These are phyloP conservation scores for Phlebiopsis flavidoalba DNA, from an alignment of 768 basidiomycete genomes.

Conservation along the genomic window DNA sequence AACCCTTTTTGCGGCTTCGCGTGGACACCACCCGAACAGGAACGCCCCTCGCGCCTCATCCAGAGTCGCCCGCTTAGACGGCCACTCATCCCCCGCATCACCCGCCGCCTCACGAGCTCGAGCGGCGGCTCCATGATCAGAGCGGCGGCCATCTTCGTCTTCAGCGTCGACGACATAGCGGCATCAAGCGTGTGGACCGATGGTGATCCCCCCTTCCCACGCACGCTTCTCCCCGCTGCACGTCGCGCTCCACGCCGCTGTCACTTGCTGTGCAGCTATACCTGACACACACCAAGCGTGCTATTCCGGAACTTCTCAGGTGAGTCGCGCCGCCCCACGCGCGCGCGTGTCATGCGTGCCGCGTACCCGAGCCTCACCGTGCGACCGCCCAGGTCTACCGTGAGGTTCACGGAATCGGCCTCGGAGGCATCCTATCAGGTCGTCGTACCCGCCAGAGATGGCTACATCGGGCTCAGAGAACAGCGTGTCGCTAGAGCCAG, in stretches of 20 bases:
- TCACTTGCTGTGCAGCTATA: slow-evolving; percentile 3
- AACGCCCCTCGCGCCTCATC: slow-evolving; percentile 76
- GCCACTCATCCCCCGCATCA: slow-evolving; percentile 77
- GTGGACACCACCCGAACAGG: slow-evolving; percentile 80
- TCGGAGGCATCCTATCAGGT: slow-evolving; percentile 35
- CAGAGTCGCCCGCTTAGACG: slow-evolving; percentile 77
- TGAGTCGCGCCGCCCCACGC: slow-evolving; percentile 32
- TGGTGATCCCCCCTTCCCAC: slow-evolving; percentile 25
- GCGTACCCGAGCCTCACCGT: background rate
- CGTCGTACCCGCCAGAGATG: slow-evolving; percentile 13
- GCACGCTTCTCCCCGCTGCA: background rate
- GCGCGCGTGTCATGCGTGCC: too few species aligned
- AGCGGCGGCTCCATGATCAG: slow-evolving; percentile 49
- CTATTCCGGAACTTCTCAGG: slow-evolving; percentile 79
- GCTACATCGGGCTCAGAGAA: slow-evolving; percentile 13
- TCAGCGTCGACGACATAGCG: slow-evolving; percentile 85
- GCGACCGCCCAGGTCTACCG: slow-evolving; percentile 62
- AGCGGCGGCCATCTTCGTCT: slow-evolving; percentile 77
- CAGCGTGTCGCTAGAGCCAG: slow-evolving; percentile 26
- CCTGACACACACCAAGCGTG: slow-evolving; percentile 81
- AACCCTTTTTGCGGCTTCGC: slow-evolving; percentile 73
- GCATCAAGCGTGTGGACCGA: slow-evolving; percentile 88
- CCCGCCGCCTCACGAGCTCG: slow-evolving; percentile 79
- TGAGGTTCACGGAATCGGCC: slow-evolving; percentile 69
- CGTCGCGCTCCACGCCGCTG: background rate